Percentiles rank a stretch among this genome's conserved stretches.
Evolutionary conservation across 148 eudicot genomes (phyloP).

Genomic region (Rhododendron henanense): DNA sequence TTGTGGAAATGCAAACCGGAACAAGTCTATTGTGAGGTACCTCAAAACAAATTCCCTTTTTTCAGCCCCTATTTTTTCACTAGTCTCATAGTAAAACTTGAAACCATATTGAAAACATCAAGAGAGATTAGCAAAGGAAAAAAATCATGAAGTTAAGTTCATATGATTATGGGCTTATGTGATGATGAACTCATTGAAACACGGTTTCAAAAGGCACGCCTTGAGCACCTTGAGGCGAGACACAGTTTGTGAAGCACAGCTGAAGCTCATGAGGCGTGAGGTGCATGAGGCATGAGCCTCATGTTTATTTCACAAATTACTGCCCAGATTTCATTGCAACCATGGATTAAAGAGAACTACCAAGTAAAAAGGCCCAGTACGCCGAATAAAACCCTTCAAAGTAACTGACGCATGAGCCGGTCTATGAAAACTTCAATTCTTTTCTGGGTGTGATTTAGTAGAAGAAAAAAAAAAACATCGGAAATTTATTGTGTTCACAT

Average conservation of each 20-base stretch:
- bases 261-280: not conserved
- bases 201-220: not conserved
- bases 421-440: not conserved
- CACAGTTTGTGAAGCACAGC: not conserved
- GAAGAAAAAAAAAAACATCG: not conserved
- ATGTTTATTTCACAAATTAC: not conserved
- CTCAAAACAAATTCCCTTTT: not conserved
- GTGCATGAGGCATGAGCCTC: not conserved
- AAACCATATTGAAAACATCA: not conserved
- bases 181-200: not conserved
- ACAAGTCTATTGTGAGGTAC: slow-evolving; percentile 46
- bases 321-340: not conserved
- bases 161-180: not conserved
- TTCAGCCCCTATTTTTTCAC: not conserved
- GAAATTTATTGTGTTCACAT: not conserved
- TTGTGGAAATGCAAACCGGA: slow-evolving; percentile 53
- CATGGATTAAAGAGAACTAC: not conserved
- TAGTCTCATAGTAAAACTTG: not conserved
- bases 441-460: not conserved
- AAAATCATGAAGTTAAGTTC: not conserved
- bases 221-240: not conserved
- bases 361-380: not conserved
- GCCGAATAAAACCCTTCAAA: not conserved
- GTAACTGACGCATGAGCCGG: not conserved
- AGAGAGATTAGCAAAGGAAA: not conserved